Base-by-base conservation (phyloP, 495 filamentous ascomycete genomes). In the Penicillium turbatum region DNA sequence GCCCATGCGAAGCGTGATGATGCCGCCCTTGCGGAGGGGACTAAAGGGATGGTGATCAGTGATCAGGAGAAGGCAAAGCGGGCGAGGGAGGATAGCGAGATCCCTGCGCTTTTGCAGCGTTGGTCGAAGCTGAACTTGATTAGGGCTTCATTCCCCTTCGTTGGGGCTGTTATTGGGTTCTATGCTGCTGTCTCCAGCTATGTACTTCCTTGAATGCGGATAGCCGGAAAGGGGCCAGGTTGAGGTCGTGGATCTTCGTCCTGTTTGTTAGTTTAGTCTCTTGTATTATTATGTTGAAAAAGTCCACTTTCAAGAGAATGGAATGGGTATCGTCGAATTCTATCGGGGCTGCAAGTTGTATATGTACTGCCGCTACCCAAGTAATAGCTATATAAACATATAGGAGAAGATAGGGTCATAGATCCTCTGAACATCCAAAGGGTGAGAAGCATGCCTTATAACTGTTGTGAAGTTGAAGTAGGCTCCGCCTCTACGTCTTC, bases 1-100 rank as follows among this genome's bases (percentile, higher is more conserved):
- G 60, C 38, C 13, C 62, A 64, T 52, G 61, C 66, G 12, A 54
- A 40, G 19, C 55, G 65, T 2, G 63, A 64, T 29, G 62, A 66
- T 58, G 51, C 46, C 16, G 49, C 57, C 12, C 3, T 13, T 6
- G 56, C 52, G 0, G 59, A 64, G 6, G 63, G 60, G 1, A 56
- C 36, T 13, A 37, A 51, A 39, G 54, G 31, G 8, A 60, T 58
- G 56, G 58, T 51, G 35, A 19, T 61, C 24, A 49, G 55, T 45
- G 44, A 43, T 5, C 42, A 63, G 46, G 62, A 67, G 45, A 51
- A 50, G 56, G 57, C 43, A 21, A 54, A 53, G 34, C 40, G 65
- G 5, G 62, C 37, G 24, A 54, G 50, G 29, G 53, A 67, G 27
- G 65, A 67, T 51, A 34, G 31, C 0, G 57, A 68, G 16, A 48